Base-by-base conservation (phyloP, 1,284 basidiomycete genomes). In the Pisolithus thermaeus region DNA sequence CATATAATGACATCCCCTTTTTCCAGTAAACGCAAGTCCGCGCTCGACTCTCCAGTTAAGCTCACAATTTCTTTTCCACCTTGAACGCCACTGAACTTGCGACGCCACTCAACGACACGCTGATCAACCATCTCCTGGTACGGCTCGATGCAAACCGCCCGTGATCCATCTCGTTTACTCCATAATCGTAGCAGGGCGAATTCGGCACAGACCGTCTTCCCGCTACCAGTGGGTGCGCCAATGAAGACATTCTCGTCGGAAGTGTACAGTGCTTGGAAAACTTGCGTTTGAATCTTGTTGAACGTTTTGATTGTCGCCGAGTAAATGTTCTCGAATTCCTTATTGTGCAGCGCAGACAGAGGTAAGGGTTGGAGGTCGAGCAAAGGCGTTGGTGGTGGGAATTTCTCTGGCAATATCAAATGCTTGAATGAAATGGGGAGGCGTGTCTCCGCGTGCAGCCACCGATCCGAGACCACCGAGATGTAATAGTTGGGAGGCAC, bases 281-380 rank as follows among this genome's bases (percentile, higher is more conserved):
- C 93, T 71, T 99, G 97, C 0, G 94, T 99, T 68, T 99, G 97
- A 58, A 98, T 97, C 73, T 97, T 98, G 81, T 99, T 99, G 79
- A 98, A 97, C 1, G 80, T 82, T 55, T 83, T 75, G 57, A 96
- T 87, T 0, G 79, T 80, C 16, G 78, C 80, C 0, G 84, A 80
- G 69, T 97, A 99, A 41, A 97, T 81, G 4, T 76, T 75, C 66
- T 98, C 91, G 58, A 88, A 97, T 54, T 92, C 90, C 64, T 85
- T 83, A 76, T 95, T 96, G 70, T 96, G 92, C 3, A 99, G 76
- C 1, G 93, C 94, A 0, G 90, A 84, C 7, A 97, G 76, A 0
- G 96, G 95, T 0, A 97, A 81, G 1, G 90, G 75, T 67, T 99
- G 96, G 8, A 99, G 81, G 58, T 98, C 95, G 45, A 99, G 86